Percentiles rank a stretch among this genome's conserved stretches.
These are phyloP conservation scores for Microthlaspi erraticum DNA, from an alignment of 345 rosid genomes.

Conservation along the genomic window DNA sequence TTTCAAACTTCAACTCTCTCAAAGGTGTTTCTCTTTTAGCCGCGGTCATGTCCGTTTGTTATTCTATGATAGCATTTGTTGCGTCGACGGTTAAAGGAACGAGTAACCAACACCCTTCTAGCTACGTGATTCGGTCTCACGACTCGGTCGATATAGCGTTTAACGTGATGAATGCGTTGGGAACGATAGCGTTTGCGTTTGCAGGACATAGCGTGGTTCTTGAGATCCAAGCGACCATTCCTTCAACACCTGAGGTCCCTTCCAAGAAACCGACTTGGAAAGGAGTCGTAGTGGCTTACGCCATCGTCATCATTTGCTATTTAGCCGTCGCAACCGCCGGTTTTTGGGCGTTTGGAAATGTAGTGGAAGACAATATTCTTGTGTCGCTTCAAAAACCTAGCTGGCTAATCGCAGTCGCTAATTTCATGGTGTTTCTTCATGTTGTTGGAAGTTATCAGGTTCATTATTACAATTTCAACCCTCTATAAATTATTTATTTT, in stretches of 20 bases:
- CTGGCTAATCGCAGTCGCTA: constrained; percentile 46
- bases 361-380: constrained; percentile 50
- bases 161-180: constrained; percentile 35
- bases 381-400: constrained; percentile 46
- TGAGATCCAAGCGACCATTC: constrained; percentile 59
- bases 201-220: constrained; percentile 59
- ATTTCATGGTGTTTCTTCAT: constrained; percentile 50
- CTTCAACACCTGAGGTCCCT: constrained; percentile 43
- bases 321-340: constrained; percentile 43
- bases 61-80: constrained; percentile 24
- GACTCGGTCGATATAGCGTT: background rate
- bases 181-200: constrained; percentile 52
- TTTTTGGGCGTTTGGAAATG: constrained; percentile 49
- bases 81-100: constrained; percentile 5
- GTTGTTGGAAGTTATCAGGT: constrained; percentile 59
- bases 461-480: background rate
- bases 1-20: constrained; percentile 74
- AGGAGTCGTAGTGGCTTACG: constrained; percentile 51
- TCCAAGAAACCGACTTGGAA: constrained; percentile 56
- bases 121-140: constrained; percentile 24
- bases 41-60: constrained; percentile 63
- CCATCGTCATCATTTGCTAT: constrained; percentile 48
- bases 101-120: background rate
- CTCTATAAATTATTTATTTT: background rate
- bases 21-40: constrained; percentile 66